These are phyloP conservation scores for Alternaria sp. DNA, from an alignment of 2,329 filamentous ascomycete genomes.

Conservation along the genomic window DNA sequence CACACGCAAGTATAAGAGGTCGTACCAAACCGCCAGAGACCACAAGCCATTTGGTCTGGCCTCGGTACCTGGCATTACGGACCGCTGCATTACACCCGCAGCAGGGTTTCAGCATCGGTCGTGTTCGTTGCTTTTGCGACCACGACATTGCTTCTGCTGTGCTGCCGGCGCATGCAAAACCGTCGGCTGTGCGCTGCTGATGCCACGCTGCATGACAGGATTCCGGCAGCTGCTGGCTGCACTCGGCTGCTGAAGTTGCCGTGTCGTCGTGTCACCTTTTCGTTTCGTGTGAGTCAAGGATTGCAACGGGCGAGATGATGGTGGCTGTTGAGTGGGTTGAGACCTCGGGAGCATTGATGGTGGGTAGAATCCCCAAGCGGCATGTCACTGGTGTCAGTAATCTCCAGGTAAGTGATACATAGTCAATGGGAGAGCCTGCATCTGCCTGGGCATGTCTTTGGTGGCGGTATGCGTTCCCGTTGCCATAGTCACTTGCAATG, in stretches of 20 bases:
- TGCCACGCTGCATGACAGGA: slow-evolving; percentile 17
- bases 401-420: background rate
- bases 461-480: background rate
- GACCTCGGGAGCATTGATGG: background rate
- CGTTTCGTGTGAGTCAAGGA: slow-evolving; percentile 7
- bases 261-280: slow-evolving; percentile 8
- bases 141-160: slow-evolving; percentile 18
- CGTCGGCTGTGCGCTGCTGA: slow-evolving; percentile 19
- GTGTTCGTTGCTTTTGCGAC: slow-evolving; percentile 19
- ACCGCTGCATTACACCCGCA: slow-evolving; percentile 20
- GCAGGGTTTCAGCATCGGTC: slow-evolving; percentile 15
- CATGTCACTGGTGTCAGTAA: background rate
- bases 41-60: slow-evolving; percentile 15
- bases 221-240: slow-evolving; percentile 11
- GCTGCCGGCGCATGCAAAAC: slow-evolving; percentile 14
- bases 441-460: background rate
- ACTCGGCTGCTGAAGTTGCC: slow-evolving; percentile 11
- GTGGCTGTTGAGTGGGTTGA: background rate
- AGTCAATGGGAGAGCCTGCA: background rate
- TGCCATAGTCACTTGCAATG: background rate
- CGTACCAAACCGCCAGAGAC: slow-evolving; percentile 6
- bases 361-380: background rate
- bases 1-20: background rate
- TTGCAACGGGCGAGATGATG: background rate
- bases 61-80: slow-evolving; percentile 21